Evolutionary conservation across 2,329 filamentous ascomycete species (phyloP).

Genomic region (Fusarium marasasianum): DNA sequence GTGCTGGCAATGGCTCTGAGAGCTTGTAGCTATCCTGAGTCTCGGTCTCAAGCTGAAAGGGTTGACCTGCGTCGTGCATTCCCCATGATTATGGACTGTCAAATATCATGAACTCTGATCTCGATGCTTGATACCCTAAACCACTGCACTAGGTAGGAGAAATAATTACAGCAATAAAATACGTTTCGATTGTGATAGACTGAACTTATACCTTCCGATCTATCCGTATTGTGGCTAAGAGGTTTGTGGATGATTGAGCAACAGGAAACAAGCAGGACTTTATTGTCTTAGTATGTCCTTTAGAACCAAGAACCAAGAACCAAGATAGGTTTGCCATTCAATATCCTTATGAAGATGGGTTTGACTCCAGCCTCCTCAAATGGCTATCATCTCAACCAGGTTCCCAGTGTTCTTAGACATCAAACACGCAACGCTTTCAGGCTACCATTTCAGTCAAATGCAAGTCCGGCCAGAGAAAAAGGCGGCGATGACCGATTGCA

Average conservation of each 20-base stretch:
- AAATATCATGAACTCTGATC: not conserved
- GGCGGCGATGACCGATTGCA: not conserved
- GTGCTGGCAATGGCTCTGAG: not conserved
- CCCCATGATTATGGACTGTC: not conserved
- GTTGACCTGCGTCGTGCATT: not conserved
- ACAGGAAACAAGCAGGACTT: not conserved
- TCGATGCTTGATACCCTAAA: not conserved
- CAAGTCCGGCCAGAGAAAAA: not conserved
- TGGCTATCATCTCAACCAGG: not conserved
- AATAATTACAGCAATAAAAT: not conserved
- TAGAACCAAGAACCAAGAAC: not conserved
- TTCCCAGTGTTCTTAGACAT: not conserved
- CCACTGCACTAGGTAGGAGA: not conserved
- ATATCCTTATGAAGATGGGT: fast-evolving
- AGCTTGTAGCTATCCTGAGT: not conserved
- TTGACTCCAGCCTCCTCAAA: not conserved
- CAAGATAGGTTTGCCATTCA: fast-evolving
- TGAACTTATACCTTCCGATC: not conserved
- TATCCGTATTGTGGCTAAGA: not conserved
- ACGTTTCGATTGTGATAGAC: not conserved
- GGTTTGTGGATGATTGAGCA: not conserved
- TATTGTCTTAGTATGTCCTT: not conserved
- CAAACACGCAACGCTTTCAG: not conserved
- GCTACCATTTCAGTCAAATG: not conserved
- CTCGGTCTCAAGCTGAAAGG: not conserved